These are phyloP conservation scores for Bremia lactucae DNA, from an alignment of 352 stramenopile genomes.

Conservation along the genomic window DNA sequence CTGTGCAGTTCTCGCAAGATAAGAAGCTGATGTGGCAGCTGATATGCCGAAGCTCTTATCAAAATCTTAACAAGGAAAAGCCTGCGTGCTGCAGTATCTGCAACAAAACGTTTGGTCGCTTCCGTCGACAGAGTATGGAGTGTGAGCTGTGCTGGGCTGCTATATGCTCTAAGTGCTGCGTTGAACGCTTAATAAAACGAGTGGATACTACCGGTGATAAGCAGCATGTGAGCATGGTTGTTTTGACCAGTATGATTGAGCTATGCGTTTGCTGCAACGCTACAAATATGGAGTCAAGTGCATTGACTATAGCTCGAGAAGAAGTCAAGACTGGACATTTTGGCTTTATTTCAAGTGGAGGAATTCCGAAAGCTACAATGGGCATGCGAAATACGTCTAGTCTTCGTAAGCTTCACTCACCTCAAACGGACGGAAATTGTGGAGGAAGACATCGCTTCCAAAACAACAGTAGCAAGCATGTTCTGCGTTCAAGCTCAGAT, in stretches of 20 bases:
- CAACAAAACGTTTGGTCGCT: constrained; percentile 26
- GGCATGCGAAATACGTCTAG: constrained; percentile 21
- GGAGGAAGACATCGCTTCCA: constrained; percentile 3
- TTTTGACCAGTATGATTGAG: constrained; percentile 26
- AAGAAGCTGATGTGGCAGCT: constrained; percentile 44
- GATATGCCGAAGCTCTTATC: constrained; percentile 11
- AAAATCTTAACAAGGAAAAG: constrained; percentile 12
- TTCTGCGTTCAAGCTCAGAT: too few relatives aligned
- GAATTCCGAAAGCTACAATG: constrained; percentile 22
- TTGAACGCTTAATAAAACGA: constrained; percentile 27
- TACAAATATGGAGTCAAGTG: constrained; percentile 19
- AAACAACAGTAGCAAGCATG: too few relatives aligned
- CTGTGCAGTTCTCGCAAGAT: constrained; percentile 30
- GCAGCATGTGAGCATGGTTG: constrained; percentile 21
- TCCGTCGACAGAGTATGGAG: constrained; percentile 21
- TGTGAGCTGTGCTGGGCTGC: constrained; percentile 35
- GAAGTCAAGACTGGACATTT: constrained; percentile 26
- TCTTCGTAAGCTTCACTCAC: constrained; percentile 12
- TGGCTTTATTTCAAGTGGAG: constrained; percentile 9
- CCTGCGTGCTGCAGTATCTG: constrained; percentile 31
- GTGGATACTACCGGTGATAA: constrained; percentile 22
- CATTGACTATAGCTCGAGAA: constrained; percentile 38
- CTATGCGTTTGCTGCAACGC: constrained; percentile 31
- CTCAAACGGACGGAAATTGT: constrained; percentile 9
- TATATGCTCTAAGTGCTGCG: constrained; percentile 40